Percentiles rank a stretch among this genome's conserved stretches.
These are phyloP conservation scores for Fusarium algeriense DNA, from an alignment of 2,329 filamentous ascomycete genomes.

Conservation along the genomic window DNA sequence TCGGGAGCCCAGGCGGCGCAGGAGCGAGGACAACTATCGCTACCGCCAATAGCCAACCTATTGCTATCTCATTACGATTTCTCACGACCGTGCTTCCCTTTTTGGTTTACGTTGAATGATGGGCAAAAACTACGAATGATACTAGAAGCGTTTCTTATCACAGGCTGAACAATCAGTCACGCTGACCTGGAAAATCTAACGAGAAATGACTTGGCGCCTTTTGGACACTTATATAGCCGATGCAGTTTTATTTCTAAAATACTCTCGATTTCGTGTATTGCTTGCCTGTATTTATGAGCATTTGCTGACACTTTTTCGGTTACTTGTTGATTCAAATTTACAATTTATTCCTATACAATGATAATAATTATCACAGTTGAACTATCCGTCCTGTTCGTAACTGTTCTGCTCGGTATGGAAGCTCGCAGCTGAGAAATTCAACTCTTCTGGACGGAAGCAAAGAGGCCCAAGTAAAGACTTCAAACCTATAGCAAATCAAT, in stretches of 20 bases:
- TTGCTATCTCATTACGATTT: slow-evolving; percentile 16
- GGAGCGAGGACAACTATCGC: slow-evolving; percentile 45
- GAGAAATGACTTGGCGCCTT: slow-evolving; percentile 31
- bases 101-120: neutral
- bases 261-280: neutral
- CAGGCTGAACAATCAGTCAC: neutral
- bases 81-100: slow-evolving; percentile 19
- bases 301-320: neutral
- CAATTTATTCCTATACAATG: neutral
- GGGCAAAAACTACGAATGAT: neutral
- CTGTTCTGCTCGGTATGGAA: neutral
- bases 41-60: slow-evolving; percentile 35
- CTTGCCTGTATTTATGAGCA: neutral
- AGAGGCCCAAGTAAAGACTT: neutral
- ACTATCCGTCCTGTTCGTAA: neutral
- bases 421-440: neutral
- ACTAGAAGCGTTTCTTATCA: slow-evolving; percentile 4
- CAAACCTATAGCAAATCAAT: neutral
- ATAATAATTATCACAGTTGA: neutral
- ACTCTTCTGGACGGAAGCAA: neutral
- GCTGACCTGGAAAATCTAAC: slow-evolving; percentile 13
- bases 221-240: slow-evolving; percentile 1
- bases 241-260: neutral
- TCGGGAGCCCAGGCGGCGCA: slow-evolving; percentile 39
- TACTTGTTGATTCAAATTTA: neutral